These are phyloP conservation scores for Panaeolus cyanescens DNA, from an alignment of 768 basidiomycete genomes.

Conservation along the genomic window DNA sequence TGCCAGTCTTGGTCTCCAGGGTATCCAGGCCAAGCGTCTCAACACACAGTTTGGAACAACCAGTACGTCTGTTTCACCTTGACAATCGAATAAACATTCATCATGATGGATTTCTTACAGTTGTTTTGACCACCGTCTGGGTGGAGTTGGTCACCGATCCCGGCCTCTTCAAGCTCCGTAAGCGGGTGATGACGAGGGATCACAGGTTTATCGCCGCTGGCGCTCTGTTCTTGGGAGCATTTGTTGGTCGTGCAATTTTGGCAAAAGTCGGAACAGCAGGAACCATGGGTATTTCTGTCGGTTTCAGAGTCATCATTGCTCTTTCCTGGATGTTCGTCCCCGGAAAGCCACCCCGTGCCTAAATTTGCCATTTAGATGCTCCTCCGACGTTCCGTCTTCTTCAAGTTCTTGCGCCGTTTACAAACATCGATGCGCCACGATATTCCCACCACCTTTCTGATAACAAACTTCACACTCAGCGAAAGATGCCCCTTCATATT, in stretches of 20 bases:
- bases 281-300: conserved; percentile 68
- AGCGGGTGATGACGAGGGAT: conserved; percentile 62
- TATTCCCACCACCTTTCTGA: background rate
- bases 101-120: conserved; percentile 31
- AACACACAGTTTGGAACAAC: conserved; percentile 81
- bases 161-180: conserved; percentile 59
- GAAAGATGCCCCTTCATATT: background rate
- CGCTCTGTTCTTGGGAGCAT: conserved; percentile 77
- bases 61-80: conserved; percentile 43
- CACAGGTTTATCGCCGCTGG: conserved; percentile 68
- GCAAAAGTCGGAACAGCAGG: conserved; percentile 60
- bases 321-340: conserved; percentile 70
- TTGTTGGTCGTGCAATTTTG: conserved; percentile 61
- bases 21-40: conserved; percentile 80
- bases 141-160: conserved; percentile 87
- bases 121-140: conserved; percentile 88
- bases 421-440: background rate
- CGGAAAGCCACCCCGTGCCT: conserved; percentile 23
- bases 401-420: background rate
- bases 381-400: too few species aligned
- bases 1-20: conserved; percentile 81
- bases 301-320: conserved; percentile 60
- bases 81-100: background rate
- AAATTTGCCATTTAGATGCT: background rate
- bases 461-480: background rate